Conservation (phyloP, 306 rosid species). For the Hylodesmum podocarpum region DNA sequence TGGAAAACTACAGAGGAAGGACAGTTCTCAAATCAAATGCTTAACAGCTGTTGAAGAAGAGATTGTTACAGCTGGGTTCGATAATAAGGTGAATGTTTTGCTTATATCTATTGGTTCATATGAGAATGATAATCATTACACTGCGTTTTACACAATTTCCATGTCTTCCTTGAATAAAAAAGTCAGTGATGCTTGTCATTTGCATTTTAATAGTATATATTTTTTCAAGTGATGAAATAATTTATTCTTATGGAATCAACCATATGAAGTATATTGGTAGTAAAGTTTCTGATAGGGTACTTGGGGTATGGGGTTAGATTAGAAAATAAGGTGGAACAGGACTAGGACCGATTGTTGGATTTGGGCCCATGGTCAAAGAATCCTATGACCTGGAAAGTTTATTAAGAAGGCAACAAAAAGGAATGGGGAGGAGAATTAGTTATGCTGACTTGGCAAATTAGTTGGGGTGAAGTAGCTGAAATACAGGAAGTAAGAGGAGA, state of each 20-base stretch:
- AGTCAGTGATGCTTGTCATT: neutral
- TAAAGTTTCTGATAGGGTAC: neutral
- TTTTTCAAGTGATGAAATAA: neutral
- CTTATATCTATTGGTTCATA: conserved; percentile 6
- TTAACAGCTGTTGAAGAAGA: conserved; percentile 80
- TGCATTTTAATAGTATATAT: neutral
- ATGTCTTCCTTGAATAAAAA: conserved; percentile 1
- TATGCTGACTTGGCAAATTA: neutral
- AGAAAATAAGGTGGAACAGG: neutral
- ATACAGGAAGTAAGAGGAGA: neutral
- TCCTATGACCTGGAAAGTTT: neutral
- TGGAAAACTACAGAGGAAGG: conserved; percentile 82
- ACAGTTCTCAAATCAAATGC: conserved; percentile 79
- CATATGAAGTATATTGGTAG: conserved; percentile 1
- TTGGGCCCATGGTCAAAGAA: neutral
- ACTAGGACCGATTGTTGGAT: neutral
- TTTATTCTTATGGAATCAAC: neutral
- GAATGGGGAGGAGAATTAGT: neutral
- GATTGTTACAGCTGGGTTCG: conserved; percentile 79
- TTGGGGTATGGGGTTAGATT: neutral
- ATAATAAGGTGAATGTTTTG: conserved; percentile 65
- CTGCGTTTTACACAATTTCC: conserved; percentile 8
- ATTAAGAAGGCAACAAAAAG: neutral
- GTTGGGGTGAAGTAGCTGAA: neutral
- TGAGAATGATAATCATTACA: conserved; percentile 17